phyloP scores from a whole-genome alignment of 306 rosid genomes.

The Heteromeles arbutifolia region DNA sequence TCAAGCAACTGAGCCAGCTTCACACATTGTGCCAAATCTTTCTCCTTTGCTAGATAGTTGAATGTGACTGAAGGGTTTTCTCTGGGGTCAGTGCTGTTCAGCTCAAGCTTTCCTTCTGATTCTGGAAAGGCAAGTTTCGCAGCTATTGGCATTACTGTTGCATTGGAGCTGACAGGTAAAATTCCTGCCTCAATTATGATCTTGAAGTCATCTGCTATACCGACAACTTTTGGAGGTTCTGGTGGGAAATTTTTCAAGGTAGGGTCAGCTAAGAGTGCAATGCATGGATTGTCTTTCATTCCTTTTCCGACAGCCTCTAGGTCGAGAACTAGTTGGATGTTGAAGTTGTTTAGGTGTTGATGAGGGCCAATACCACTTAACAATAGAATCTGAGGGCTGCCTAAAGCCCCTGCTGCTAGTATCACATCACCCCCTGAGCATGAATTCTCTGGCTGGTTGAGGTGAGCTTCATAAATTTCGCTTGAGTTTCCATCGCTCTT shows the following conservation, averaged over 20 bases:
- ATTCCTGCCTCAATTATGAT: slow-evolving; percentile 57
- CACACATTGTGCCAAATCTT: slow-evolving; percentile 42
- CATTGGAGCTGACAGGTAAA: slow-evolving; percentile 39
- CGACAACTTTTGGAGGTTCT: slow-evolving; percentile 63
- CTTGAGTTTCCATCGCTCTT: slow-evolving; percentile 41
- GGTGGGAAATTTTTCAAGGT: slow-evolving; percentile 45
- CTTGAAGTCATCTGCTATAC: slow-evolving; percentile 49
- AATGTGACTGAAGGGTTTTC: slow-evolving; percentile 56
- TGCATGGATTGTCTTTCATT: slow-evolving; percentile 70
- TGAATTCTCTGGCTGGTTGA: slow-evolving; percentile 31
- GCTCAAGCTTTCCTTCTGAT: slow-evolving; percentile 49
- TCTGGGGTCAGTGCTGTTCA: slow-evolving; percentile 56
- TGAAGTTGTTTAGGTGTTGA: slow-evolving; percentile 36
- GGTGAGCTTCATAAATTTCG: slow-evolving; percentile 41
- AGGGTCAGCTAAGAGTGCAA: slow-evolving; percentile 40
- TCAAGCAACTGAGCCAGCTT: slow-evolving; percentile 49
- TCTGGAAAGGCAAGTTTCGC: slow-evolving; percentile 55
- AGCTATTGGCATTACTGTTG: slow-evolving; percentile 46
- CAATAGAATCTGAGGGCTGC: slow-evolving; percentile 68
- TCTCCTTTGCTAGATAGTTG: slow-evolving; percentile 51
- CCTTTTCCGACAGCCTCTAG: slow-evolving; percentile 47
- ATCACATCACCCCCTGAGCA: slow-evolving; percentile 58
- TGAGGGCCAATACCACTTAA: slow-evolving; percentile 69
- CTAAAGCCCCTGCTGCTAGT: slow-evolving; percentile 65
- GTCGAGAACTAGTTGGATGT: slow-evolving; percentile 34